Conservation (phyloP, 352 stramenopile genomes). For the Globisporangium takayamanum region DNA sequence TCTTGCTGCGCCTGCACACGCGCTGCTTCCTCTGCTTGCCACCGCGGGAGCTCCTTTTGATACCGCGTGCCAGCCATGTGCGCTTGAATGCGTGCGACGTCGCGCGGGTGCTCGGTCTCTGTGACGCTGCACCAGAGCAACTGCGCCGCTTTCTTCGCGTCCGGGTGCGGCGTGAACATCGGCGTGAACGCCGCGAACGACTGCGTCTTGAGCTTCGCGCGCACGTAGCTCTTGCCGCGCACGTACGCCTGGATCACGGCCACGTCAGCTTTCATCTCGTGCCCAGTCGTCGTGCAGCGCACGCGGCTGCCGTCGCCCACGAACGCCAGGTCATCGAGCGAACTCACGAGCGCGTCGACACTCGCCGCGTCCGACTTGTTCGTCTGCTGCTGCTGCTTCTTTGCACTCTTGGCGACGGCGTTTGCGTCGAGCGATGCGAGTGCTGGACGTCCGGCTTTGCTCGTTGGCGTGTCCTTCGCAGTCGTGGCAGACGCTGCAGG, state of each 20-base stretch:
- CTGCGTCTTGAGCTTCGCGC: constrained; percentile 26
- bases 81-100: constrained; percentile 39
- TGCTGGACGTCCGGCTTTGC: constrained; percentile 15
- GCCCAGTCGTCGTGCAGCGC: constrained; percentile 49
- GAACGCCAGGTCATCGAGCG: constrained; percentile 34
- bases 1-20: constrained; percentile 19
- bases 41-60: constrained; percentile 47
- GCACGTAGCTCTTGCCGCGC: constrained; percentile 51
- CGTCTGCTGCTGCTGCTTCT: constrained; percentile 1
- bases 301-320: constrained; percentile 33
- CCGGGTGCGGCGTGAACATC: constrained; percentile 57
- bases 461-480: constrained; percentile 8
- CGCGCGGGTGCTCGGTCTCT: constrained; percentile 42
- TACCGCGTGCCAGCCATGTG: constrained; percentile 49
- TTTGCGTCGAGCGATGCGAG: constrained; percentile 14
- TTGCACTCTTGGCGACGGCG: constrained; percentile 8
- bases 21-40: constrained; percentile 38
- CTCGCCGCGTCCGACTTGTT: constrained; percentile 16
- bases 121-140: constrained; percentile 68
- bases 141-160: constrained; percentile 34
- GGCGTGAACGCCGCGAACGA: constrained; percentile 53
- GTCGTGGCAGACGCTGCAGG: neutral
- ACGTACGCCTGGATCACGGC: constrained; percentile 48
- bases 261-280: constrained; percentile 61
- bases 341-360: constrained; percentile 39